These are phyloP conservation scores for Torulaspora quercuum DNA, from an alignment of 805 yeast species.

Conservation along the genomic window DNA sequence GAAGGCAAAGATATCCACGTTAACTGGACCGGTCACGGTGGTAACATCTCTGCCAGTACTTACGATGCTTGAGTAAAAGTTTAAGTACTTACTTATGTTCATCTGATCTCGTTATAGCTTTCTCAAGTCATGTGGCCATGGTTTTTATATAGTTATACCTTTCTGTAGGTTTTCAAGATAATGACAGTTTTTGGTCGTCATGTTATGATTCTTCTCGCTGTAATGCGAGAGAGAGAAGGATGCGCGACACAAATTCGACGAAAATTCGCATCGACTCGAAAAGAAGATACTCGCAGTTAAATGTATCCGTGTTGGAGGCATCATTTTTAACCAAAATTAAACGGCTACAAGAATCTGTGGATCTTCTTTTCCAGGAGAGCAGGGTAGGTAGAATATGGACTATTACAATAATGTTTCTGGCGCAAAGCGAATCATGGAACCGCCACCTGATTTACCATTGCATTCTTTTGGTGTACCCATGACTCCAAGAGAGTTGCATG, in stretches of 20 bases:
- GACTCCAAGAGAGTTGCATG: conserved; percentile 5
- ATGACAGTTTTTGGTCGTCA: no score
- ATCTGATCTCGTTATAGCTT: no score
- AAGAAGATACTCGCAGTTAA: no score
- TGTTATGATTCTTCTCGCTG: no score
- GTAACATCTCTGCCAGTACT: conserved; percentile 92
- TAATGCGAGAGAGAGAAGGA: no score
- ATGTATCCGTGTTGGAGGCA: no score
- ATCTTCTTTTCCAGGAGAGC: no score
- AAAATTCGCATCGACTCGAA: no score
- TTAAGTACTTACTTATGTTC: not conserved
- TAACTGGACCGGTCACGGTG: conserved; percentile 99
- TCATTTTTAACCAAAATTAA: conserved; percentile 1
- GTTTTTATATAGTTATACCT: no score
- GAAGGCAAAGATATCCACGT: conserved; percentile 82
- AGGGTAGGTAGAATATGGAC: conserved; percentile 8
- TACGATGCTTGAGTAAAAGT: conserved; percentile 70
- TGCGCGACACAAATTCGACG: conserved; percentile 8
- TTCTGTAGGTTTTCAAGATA: not conserved
- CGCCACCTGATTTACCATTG: conserved; percentile 18
- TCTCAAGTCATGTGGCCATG: no score
- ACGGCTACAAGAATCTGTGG: not conserved
- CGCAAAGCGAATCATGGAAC: conserved; percentile 6
- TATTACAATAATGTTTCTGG: conserved; percentile 4
- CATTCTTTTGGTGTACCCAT: conserved; percentile 5